A percentile compares a stretch with the other conserved stretches of the same genome.
Evolutionary conservation across 1,139 yeast genomes (phyloP).

Genomic region (Diutina pseudorugosa): DNA sequence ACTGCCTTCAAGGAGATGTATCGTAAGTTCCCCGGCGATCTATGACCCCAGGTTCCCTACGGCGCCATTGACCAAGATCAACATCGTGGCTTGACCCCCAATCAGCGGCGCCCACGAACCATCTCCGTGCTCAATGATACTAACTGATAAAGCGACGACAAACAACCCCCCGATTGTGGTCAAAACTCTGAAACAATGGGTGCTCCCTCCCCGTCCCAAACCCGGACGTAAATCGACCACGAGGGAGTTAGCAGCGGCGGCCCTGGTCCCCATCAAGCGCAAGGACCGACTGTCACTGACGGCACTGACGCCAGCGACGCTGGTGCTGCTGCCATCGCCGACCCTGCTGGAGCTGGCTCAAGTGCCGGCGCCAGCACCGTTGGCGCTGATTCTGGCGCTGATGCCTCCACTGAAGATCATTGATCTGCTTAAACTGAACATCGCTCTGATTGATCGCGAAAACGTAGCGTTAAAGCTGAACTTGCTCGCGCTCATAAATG

Average conservation of each 20-base stretch:
- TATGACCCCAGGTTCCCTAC: neutral
- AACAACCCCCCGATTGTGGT: conserved; percentile 3
- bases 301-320: neutral
- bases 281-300: neutral
- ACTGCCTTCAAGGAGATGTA: neutral
- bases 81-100: neutral
- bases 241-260: conserved; percentile 29
- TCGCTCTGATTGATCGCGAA: neutral
- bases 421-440: neutral
- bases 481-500: neutral
- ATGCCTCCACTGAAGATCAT: neutral
- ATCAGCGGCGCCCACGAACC: neutral
- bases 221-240: conserved; percentile 83
- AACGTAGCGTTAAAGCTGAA: neutral
- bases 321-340: neutral
- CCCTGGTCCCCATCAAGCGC: conserved; percentile 72
- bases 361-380: neutral
- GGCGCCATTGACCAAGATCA: no score
- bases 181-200: conserved; percentile 75
- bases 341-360: no score
- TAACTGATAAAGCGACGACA: neutral
- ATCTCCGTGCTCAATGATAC: neutral
- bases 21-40: neutral
- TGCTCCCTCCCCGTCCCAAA: conserved; percentile 84
- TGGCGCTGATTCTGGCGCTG: neutral